These are phyloP conservation scores for Cercospora citrullina DNA, from an alignment of 2,329 filamentous ascomycete species.

Conservation along the genomic window DNA sequence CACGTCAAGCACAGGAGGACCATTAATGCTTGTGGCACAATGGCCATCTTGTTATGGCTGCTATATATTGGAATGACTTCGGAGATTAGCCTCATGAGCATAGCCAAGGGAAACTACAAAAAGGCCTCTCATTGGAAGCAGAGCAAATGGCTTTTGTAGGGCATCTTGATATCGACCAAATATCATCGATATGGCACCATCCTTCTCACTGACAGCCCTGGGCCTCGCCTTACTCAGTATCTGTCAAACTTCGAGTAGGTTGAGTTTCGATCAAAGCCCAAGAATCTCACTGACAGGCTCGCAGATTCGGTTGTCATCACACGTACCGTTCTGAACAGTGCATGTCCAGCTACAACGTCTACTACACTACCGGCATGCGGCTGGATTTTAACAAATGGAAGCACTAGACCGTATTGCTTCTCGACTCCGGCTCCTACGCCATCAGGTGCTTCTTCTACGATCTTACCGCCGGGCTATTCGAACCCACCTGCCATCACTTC, in stretches of 20 bases:
- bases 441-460: neutral
- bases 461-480: neutral
- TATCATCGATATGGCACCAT: neutral
- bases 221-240: constrained; percentile 1
- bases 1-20: neutral
- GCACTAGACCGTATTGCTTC: constrained; percentile 10
- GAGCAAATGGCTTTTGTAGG: neutral
- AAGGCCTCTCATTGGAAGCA: neutral
- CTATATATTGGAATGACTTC: constrained; percentile 5
- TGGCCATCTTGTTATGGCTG: constrained; percentile 1
- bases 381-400: constrained; percentile 8
- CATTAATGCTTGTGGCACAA: neutral
- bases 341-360: constrained; percentile 8
- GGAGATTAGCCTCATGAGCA: neutral
- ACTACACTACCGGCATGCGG: constrained; percentile 8
- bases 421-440: neutral
- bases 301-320: constrained; percentile 8
- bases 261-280: neutral
- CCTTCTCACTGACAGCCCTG: neutral
- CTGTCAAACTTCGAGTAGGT: neutral
- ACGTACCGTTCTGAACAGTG: neutral
- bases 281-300: neutral
- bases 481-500: neutral
- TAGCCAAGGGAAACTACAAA: neutral
- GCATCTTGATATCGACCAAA: neutral